phyloP scores from a whole-genome alignment of 495 filamentous ascomycete genomes.

The Xylaria telfairii region DNA sequence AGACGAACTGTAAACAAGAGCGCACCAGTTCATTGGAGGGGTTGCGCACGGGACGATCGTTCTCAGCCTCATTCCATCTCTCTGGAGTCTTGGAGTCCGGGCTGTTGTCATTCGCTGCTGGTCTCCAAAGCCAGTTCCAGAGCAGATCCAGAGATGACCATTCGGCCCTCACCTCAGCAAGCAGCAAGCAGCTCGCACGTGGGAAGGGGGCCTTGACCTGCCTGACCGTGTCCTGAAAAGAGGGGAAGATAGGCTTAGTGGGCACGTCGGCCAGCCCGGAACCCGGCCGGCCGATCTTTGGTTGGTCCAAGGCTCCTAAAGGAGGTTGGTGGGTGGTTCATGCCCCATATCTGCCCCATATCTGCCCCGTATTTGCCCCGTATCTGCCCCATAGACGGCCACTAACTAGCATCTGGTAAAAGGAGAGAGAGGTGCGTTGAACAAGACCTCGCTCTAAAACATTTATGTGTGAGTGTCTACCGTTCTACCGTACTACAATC shows the following conservation, averaged over 20 bases:
- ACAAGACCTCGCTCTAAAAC: neutral
- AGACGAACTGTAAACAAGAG: conserved; percentile 20
- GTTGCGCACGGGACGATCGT: conserved; percentile 16
- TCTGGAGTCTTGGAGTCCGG: neutral
- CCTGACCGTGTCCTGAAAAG: conserved; percentile 17
- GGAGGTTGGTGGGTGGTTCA: neutral
- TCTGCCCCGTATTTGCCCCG: too few species aligned
- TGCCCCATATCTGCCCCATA: neutral
- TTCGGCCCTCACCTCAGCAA: conserved; percentile 19
- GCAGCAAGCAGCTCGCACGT: conserved; percentile 19
- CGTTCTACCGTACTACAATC: too few species aligned
- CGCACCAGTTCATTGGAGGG: conserved; percentile 9
- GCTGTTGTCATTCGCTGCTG: conserved; percentile 10
- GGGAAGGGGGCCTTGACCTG: neutral
- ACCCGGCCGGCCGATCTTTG: conserved; percentile 6
- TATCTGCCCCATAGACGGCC: too few species aligned
- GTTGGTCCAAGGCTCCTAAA: neutral
- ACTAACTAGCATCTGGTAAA: too few species aligned
- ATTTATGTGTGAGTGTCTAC: neutral
- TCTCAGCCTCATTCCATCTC: conserved; percentile 23
- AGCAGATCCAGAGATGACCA: neutral
- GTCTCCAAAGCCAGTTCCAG: conserved; percentile 9
- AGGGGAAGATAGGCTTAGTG: conserved; percentile 5
- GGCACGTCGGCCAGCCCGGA: conserved; percentile 1
- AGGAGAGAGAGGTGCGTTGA: too few species aligned